phyloP scores from a whole-genome alignment of 139 green algal species.

The Monoraphidium neglectum region DNA sequence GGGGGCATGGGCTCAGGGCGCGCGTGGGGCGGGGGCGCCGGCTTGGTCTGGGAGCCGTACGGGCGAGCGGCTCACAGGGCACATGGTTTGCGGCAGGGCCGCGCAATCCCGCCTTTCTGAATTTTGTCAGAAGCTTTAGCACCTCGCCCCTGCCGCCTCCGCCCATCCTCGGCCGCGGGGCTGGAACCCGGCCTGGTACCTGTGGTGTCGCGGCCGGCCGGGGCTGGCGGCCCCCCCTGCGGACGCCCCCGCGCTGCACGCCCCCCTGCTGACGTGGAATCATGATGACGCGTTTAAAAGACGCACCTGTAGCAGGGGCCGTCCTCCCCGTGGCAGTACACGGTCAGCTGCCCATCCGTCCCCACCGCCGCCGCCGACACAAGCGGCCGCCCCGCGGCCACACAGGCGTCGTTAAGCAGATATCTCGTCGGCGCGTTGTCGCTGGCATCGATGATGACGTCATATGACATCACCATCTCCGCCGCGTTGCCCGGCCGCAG shows the following conservation, averaged over 20 bases:
- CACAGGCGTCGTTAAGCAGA: conserved; percentile 89
- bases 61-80: neutral
- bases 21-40: conserved; percentile 27
- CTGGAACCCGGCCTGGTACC: too few relatives aligned
- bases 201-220: too few relatives aligned
- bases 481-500: conserved; percentile 75
- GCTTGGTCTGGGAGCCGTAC: neutral
- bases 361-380: conserved; percentile 93
- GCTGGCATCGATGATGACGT: conserved; percentile 90
- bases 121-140: too few relatives aligned
- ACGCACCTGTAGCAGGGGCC: conserved; percentile 48
- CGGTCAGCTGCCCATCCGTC: conserved; percentile 93
- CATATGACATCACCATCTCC: conserved; percentile 70
- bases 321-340: conserved; percentile 62
- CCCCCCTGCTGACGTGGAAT: too few relatives aligned
- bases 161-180: too few relatives aligned
- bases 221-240: too few relatives aligned
- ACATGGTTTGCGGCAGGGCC: neutral
- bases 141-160: too few relatives aligned
- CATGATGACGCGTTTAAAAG: too few relatives aligned
- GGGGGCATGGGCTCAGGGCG: conserved; percentile 64
- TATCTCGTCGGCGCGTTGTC: conserved; percentile 96
- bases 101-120: too few relatives aligned
- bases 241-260: too few relatives aligned
- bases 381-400: conserved; percentile 66